These are phyloP conservation scores for Nidula microcarpa DNA, from an alignment of 768 basidiomycete species.

Conservation along the genomic window DNA sequence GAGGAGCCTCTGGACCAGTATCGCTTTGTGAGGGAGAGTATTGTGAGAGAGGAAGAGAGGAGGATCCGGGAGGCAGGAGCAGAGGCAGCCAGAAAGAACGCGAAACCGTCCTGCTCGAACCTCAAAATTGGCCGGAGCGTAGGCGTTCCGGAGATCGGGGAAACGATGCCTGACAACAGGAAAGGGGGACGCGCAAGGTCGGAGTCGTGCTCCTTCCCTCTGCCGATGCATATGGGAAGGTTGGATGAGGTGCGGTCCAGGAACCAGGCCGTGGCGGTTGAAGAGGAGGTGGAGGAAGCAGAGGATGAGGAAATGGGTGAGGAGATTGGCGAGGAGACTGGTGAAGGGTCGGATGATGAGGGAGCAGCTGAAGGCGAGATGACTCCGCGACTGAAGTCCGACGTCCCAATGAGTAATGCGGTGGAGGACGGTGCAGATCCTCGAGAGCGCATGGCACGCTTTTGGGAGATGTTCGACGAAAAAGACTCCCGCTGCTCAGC, in stretches of 20 bases:
- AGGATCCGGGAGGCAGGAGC: too few relatives aligned
- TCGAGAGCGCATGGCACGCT: slow-evolving; percentile 19
- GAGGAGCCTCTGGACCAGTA: too few relatives aligned
- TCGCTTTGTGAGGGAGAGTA: too few relatives aligned
- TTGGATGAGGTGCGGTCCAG: not conserved
- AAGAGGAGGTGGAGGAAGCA: not conserved
- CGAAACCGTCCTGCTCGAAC: not conserved
- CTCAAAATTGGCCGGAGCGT: too few relatives aligned
- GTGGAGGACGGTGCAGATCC: slow-evolving; percentile 1
- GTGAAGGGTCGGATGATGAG: not conserved
- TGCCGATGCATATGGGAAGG: not conserved
- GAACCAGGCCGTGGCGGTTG: not conserved
- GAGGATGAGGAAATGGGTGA: not conserved
- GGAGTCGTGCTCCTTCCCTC: too few relatives aligned
- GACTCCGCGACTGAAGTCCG: too few relatives aligned
- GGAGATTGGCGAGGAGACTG: not conserved
- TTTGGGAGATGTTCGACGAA: slow-evolving; percentile 47
- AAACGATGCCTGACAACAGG: too few relatives aligned
- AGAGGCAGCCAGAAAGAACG: not conserved
- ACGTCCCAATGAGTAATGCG: too few relatives aligned
- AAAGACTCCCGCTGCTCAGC: slow-evolving; percentile 19
- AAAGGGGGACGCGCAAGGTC: too few relatives aligned
- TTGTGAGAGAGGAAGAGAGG: too few relatives aligned
- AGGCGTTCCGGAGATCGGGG: too few relatives aligned
- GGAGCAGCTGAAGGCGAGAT: not conserved